Conservation (phyloP, 75 land plant genomes). For the Sequoiadendron giganteum region DNA sequence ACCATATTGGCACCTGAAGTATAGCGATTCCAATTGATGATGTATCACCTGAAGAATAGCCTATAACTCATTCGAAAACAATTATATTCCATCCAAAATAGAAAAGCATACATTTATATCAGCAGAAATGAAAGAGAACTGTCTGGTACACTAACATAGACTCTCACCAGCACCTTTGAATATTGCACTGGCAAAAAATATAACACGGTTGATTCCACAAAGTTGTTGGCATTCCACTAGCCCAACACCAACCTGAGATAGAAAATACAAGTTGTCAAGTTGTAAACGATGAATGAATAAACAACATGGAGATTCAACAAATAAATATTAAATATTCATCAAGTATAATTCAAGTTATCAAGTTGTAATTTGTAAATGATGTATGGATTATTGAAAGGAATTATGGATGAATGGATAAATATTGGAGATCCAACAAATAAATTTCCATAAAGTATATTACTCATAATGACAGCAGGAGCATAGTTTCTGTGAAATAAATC, state of each 20-base stretch:
- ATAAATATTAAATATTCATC: not conserved
- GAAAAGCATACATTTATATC: too few species aligned
- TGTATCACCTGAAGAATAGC: slow-evolving; percentile 29
- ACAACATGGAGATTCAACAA: not conserved
- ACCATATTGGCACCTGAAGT: slow-evolving; percentile 47
- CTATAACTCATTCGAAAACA: slow-evolving; percentile 23
- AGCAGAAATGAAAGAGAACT: not conserved
- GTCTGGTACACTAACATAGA: not conserved
- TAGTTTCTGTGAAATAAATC: slow-evolving; percentile 50
- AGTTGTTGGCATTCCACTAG: slow-evolving; percentile 74
- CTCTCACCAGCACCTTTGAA: slow-evolving; percentile 61
- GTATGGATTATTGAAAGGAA: not conserved
- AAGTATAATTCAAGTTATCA: not conserved
- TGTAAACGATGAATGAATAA: not conserved
- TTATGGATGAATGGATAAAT: too few species aligned
- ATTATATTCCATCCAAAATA: not conserved
- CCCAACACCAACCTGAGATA: slow-evolving; percentile 65
- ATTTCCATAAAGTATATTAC: not conserved
- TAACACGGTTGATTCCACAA: slow-evolving; percentile 63
- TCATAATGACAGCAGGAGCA: slow-evolving; percentile 48
- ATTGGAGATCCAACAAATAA: not conserved
- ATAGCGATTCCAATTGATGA: slow-evolving; percentile 42
- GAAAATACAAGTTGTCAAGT: not conserved
- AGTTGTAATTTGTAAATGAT: not conserved
- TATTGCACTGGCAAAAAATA: slow-evolving; percentile 59